Base-by-base conservation (phyloP, 257 asterid species). In the Ligustrum vulgare region DNA sequence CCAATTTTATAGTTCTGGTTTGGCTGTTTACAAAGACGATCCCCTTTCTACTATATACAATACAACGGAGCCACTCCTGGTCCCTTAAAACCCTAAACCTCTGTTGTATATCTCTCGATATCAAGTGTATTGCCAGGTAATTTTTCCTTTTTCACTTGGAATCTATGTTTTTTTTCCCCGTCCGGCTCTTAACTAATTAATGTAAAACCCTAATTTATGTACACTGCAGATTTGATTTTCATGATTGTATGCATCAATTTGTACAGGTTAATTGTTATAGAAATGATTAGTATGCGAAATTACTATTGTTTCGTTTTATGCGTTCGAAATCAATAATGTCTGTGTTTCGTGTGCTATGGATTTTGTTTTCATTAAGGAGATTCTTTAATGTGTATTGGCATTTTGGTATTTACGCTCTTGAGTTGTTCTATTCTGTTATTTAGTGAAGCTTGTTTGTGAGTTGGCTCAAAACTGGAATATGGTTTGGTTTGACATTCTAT, bases 161-260 rank as follows among this genome's bases (percentile, higher is more conserved):
- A 45, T 63, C 72, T 8, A 4, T 66, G 28, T 18, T 65, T 64
- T 11, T 8, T 36, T 51, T 22, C 67, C 35, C 64, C 71, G 18
- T n/a, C 31, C 67, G 51, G 66, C 75, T 58, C 23, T 67, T 68
- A 16, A 67, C 32, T 23, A 20, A 10, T 60, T 80, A 58, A 58
- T 80, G 84, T 39, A 79, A 74, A 82, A 78, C 87, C 86, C 85
- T 82, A 84, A 81, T 34, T 74, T 22, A 60, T 47, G 69, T n/a
- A 31, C 9, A 25, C 5, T 12, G 3, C 64, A 20, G 83, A 85
- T 78, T 81, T 74, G 75, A 13, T 20, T 79, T 23, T 41, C 22
- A 4, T 3, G 47, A 41, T 56, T 35, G 7, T 70, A 54, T 70
- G 31, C 20, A 25, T 43, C 0, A 20, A 11, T 70, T 0, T 72